Conservation (phyloP, 495 filamentous ascomycete species). For the Penicillium manginii region DNA sequence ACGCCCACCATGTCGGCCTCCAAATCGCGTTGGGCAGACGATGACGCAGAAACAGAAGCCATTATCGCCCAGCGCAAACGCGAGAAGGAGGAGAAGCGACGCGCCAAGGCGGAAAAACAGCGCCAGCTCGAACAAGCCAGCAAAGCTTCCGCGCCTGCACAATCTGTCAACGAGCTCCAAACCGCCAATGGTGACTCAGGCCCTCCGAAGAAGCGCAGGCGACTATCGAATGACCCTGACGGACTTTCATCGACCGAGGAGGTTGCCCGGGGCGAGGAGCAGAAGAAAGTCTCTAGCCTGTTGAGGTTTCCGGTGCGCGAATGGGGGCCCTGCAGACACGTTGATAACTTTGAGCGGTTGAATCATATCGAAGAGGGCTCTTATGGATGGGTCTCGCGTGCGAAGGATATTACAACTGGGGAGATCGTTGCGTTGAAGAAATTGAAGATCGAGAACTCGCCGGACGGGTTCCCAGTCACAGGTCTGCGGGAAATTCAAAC, state of each 20-base stretch:
- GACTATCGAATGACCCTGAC: conserved; percentile 49
- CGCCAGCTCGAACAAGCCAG: conserved; percentile 66
- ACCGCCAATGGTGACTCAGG: conserved; percentile 29
- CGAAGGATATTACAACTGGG: conserved; percentile 76
- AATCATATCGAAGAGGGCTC: conserved; percentile 98
- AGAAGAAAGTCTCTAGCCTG: conserved; percentile 46
- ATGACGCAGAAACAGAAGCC: conserved; percentile 69
- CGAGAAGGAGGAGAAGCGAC: conserved; percentile 90
- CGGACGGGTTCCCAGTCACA: conserved; percentile 90
- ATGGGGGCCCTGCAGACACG: conserved; percentile 78
- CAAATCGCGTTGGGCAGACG: conserved; percentile 87
- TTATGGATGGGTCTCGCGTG: conserved; percentile 92
- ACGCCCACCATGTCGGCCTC: conserved; percentile 58
- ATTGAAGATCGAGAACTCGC: conserved; percentile 84
- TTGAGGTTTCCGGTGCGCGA: conserved; percentile 69
- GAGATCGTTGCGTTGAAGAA: conserved; percentile 92
- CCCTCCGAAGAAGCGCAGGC: conserved; percentile 48
- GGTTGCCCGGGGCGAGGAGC: conserved; percentile 27
- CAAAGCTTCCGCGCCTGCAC: conserved; percentile 33
- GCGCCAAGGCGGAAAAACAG: conserved; percentile 82
- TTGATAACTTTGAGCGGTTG: conserved; percentile 87
- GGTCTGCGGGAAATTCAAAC: conserved; percentile 88
- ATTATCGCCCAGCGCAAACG: conserved; percentile 72
- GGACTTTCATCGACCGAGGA: conserved; percentile 33
- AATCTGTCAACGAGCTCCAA: conserved; percentile 19